Evolutionary conservation across 805 yeast species (phyloP).

Genomic region (Ogataea polymorpha): DNA sequence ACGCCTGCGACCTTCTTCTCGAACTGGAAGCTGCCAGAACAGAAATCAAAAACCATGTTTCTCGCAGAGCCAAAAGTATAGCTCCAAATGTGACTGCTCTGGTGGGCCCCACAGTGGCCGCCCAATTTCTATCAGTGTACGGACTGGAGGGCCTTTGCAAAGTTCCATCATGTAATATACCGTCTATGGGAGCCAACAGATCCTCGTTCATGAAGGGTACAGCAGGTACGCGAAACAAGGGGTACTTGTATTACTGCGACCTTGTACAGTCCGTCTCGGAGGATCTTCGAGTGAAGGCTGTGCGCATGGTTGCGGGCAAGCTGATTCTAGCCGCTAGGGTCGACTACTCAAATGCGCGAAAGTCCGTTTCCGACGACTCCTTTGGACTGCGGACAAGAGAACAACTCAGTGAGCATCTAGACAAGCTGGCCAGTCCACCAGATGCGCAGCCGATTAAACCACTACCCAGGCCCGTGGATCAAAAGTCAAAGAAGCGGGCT

Average conservation of each 20-base stretch:
- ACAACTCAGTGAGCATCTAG: conserved; percentile 63
- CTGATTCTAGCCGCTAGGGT: conserved; percentile 78
- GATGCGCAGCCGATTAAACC: conserved; percentile 65
- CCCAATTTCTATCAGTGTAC: conserved; percentile 70
- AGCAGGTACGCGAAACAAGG: conserved; percentile 56
- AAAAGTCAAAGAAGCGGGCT: conserved; percentile 77
- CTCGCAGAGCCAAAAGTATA: conserved; percentile 50
- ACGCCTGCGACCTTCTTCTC: conserved; percentile 47
- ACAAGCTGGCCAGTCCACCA: conserved; percentile 76
- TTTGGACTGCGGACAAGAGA: conserved; percentile 56
- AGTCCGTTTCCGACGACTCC: conserved; percentile 24
- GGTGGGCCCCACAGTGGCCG: conserved; percentile 68
- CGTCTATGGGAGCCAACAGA: conserved; percentile 66
- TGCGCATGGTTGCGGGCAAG: conserved; percentile 78
- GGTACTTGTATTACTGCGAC: conserved; percentile 62
- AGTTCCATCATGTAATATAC: conserved; percentile 80
- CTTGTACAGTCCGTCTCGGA: conserved; percentile 58
- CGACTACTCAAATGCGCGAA: conserved; percentile 48
- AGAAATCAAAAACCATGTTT: conserved; percentile 50
- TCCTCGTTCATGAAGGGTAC: conserved; percentile 40
- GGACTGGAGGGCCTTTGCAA: conserved; percentile 62
- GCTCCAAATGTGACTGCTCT: conserved; percentile 82
- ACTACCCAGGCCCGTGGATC: conserved; percentile 69
- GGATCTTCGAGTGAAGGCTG: conserved; percentile 61
- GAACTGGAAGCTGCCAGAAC: conserved; percentile 42